Conservation (phyloP, 1,284 basidiomycete species). For the Irpex lacteus region DNA sequence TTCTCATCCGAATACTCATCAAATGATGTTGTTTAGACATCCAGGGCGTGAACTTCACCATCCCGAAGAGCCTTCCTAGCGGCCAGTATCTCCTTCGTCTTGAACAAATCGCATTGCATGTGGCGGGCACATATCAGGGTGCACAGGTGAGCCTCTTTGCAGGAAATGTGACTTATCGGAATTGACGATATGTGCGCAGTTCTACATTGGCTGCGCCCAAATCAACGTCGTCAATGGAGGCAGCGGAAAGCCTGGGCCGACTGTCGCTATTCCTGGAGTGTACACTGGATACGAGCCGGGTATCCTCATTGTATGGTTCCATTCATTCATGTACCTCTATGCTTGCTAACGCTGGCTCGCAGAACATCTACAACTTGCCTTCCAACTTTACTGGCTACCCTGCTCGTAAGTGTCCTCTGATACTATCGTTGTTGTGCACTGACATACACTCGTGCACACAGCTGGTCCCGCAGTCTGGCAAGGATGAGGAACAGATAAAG, state of each 20-base stretch:
- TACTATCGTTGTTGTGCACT: not conserved
- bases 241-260: conserved; percentile 28
- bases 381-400: conserved; percentile 18
- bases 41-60: conserved; percentile 36
- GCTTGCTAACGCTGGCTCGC: not conserved
- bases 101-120: conserved; percentile 22
- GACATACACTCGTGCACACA: not conserved
- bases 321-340: not conserved
- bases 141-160: conserved; percentile 10
- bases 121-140: conserved; percentile 21
- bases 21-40: conserved; percentile 9
- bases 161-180: not conserved
- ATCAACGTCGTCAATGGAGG: conserved; percentile 34
- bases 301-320: conserved; percentile 16
- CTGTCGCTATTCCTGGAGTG: conserved; percentile 32
- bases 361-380: conserved; percentile 26
- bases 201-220: conserved; percentile 26
- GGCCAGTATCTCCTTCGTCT: conserved; percentile 27
- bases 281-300: conserved; percentile 31
- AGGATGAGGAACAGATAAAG: conserved; percentile 3
- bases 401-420: conserved; percentile 10
- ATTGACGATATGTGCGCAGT: conserved; percentile 7
- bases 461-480: conserved; percentile 20
- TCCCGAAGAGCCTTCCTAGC: conserved; percentile 23
- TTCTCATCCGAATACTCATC: conserved; percentile 21